Evolutionary conservation across 1,284 basidiomycete genomes (phyloP).

Genomic region (Heterobasidion parviporum): DNA sequence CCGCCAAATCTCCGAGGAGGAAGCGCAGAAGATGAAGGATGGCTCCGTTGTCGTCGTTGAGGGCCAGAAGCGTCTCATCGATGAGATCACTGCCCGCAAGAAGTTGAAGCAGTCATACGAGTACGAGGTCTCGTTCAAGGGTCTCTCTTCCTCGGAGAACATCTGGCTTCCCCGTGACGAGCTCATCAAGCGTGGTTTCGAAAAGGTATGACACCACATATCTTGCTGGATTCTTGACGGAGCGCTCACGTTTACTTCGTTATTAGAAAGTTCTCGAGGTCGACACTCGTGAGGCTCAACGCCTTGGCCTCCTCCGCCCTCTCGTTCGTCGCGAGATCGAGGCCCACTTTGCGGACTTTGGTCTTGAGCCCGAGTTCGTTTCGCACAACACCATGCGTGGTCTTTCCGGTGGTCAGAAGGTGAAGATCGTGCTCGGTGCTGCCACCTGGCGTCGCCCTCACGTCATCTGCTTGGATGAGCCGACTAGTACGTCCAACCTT

Average conservation of each 20-base stretch:
- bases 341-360: conserved; percentile 95
- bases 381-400: conserved; percentile 96
- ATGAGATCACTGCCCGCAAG: conserved; percentile 88
- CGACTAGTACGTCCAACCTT: conserved; percentile 58
- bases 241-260: conserved; percentile 1
- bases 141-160: conserved; percentile 89
- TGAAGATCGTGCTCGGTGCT: conserved; percentile 98
- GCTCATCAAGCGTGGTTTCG: conserved; percentile 94
- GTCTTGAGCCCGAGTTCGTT: conserved; percentile 94
- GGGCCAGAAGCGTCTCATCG: conserved; percentile 91
- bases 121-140: conserved; percentile 95
- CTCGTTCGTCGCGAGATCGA: conserved; percentile 97
- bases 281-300: conserved; percentile 95
- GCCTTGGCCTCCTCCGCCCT: conserved; percentile 90
- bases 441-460: conserved; percentile 98
- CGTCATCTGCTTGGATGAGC: conserved; percentile 96
- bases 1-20: conserved; percentile 83
- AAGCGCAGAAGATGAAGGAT: conserved; percentile 95
- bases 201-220: conserved; percentile 58
- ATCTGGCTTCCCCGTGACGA: conserved; percentile 96
- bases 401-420: conserved; percentile 99
- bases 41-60: conserved; percentile 82
- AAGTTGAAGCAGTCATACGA: conserved; percentile 99
- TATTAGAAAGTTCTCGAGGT: conserved; percentile 85
- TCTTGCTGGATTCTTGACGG: conserved; percentile 8